Evolutionary conservation across 352 stramenopile genomes (phyloP).

Genomic region (Pythium graminicola): DNA sequence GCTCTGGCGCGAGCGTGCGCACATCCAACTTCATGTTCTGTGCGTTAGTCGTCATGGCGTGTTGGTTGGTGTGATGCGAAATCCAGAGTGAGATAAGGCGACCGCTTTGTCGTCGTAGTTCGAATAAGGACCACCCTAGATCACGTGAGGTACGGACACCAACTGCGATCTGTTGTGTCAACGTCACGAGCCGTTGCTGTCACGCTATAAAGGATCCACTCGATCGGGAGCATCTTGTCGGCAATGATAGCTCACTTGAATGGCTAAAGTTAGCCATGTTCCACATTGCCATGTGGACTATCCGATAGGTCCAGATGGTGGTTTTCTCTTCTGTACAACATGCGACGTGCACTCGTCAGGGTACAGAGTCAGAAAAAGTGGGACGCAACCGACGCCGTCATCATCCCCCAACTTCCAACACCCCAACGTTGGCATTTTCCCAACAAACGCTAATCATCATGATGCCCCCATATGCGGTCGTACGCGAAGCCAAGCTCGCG

Average conservation of each 20-base stretch:
- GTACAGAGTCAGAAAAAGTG: constrained; percentile 3
- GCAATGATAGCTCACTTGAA: background rate
- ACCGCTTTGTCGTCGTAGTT: background rate
- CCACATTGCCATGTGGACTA: constrained; percentile 14
- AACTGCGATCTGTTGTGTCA: background rate
- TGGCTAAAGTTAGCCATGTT: constrained; percentile 24
- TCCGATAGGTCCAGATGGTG: background rate
- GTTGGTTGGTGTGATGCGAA: background rate
- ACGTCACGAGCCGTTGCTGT: background rate
- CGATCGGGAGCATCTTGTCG: background rate
- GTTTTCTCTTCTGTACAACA: constrained; percentile 3
- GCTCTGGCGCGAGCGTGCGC: constrained; percentile 15
- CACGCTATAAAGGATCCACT: constrained; percentile 1
- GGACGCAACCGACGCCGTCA: background rate
- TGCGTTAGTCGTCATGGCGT: constrained; percentile 7
- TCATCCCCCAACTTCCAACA: background rate
- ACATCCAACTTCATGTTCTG: constrained; percentile 22
- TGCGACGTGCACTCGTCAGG: constrained; percentile 13
- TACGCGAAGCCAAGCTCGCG: constrained; percentile 6
- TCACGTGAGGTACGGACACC: background rate
- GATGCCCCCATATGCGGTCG: constrained; percentile 12
- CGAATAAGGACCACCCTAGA: background rate
- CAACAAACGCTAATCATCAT: background rate
- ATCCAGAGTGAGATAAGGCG: background rate
- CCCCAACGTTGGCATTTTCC: background rate